Evolutionary conservation across 208 protist genomes (phyloP).

Genomic region (Baffinella frigidus): DNA sequence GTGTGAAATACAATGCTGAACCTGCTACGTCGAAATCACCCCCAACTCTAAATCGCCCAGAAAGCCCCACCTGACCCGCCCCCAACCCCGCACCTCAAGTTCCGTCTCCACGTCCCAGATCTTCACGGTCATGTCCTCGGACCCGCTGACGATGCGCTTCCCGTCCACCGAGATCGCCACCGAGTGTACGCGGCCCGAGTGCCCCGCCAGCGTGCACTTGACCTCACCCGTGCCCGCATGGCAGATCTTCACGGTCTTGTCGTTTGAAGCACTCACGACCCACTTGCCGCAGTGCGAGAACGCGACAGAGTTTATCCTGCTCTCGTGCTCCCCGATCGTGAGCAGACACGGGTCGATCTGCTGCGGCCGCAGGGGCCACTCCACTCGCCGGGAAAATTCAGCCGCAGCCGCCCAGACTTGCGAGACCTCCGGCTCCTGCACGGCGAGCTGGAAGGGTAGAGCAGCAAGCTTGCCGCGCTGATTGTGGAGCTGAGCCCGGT

Average conservation of each 20-base stretch:
- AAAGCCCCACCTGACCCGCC: too few relatives aligned
- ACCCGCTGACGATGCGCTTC: not conserved
- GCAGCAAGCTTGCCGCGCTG: too few relatives aligned
- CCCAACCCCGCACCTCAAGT: too few relatives aligned
- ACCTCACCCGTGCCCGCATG: not conserved
- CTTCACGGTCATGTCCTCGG: not conserved
- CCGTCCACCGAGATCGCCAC: not conserved
- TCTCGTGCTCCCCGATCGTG: not conserved
- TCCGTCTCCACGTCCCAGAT: not conserved
- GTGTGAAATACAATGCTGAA: too few relatives aligned
- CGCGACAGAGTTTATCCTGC: not conserved
- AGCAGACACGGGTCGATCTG: not conserved
- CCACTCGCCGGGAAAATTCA: not conserved
- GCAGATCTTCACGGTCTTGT: not conserved
- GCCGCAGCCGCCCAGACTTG: not conserved
- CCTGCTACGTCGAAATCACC: too few relatives aligned
- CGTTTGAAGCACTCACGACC: not conserved
- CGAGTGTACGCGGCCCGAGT: not conserved
- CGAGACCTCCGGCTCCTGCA: not conserved
- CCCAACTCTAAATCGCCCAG: too few relatives aligned
- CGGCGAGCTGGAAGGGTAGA: not conserved
- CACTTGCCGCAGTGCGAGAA: not conserved
- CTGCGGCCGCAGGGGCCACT: not conserved
- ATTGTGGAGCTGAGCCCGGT: too few relatives aligned
- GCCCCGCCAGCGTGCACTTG: not conserved